These are phyloP conservation scores for Colletotrichum cuscutae DNA, from an alignment of 2,329 filamentous ascomycete species.

Conservation along the genomic window DNA sequence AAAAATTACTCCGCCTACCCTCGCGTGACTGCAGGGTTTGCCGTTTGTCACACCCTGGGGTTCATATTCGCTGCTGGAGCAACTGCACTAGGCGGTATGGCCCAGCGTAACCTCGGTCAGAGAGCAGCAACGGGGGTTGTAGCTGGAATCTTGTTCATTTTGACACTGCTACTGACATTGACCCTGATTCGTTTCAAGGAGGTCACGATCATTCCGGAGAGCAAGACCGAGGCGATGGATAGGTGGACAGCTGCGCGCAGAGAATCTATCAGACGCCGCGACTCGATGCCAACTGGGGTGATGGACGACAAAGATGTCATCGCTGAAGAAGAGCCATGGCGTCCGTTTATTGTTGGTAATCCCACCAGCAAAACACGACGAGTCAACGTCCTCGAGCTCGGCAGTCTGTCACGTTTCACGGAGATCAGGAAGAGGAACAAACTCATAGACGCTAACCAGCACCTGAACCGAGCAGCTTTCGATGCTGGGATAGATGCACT, in stretches of 20 bases:
- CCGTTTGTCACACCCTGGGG: slow-evolving; percentile 74
- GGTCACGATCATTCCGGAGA: slow-evolving; percentile 75
- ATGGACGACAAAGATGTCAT: slow-evolving; percentile 43
- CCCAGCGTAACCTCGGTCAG: slow-evolving; percentile 73
- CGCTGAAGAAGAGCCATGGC: slow-evolving; percentile 70
- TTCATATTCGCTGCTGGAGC: slow-evolving; percentile 76
- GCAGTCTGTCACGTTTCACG: slow-evolving; percentile 75
- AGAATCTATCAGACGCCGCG: slow-evolving; percentile 57
- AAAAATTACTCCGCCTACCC: slow-evolving; percentile 84
- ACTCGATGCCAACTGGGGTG: slow-evolving; percentile 46
- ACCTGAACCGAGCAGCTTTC: slow-evolving; percentile 48
- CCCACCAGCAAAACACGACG: slow-evolving; percentile 74
- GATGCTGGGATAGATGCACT: slow-evolving; percentile 49
- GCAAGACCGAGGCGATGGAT: slow-evolving; percentile 65
- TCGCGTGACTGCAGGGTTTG: slow-evolving; percentile 76
- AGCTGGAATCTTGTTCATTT: slow-evolving; percentile 71
- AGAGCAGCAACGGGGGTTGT: slow-evolving; percentile 75
- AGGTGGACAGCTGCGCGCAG: slow-evolving; percentile 60
- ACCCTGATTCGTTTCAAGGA: slow-evolving; percentile 73
- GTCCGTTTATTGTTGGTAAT: slow-evolving; percentile 76
- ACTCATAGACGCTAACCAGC: slow-evolving; percentile 59
- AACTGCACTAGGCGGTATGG: slow-evolving; percentile 74
- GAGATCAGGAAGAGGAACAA: slow-evolving; percentile 74
- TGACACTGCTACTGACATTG: slow-evolving; percentile 71
- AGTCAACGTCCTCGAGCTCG: slow-evolving; percentile 78